Conservation (phyloP, 2,329 filamentous ascomycete genomes). For the Botrytis aclada region DNA sequence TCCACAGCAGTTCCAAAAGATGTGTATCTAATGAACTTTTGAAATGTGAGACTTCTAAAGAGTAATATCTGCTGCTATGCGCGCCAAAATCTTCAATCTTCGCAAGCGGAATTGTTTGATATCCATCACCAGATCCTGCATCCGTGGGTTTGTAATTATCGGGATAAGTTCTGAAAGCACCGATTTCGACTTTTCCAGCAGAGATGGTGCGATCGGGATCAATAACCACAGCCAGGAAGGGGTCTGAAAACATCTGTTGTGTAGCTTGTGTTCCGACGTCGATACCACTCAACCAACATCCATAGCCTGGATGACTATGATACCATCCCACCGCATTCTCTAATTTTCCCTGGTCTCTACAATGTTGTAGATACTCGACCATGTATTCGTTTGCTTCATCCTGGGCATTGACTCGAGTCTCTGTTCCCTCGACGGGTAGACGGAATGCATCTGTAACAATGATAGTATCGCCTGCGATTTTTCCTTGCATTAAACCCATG, state of each 20-base stretch:
- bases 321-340: conserved; percentile 99
- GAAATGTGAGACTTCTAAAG: conserved; percentile 87
- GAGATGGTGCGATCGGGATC: conserved; percentile 95
- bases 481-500: conserved; percentile 98
- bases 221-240: conserved; percentile 92
- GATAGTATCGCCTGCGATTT: conserved; percentile 79
- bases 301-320: conserved; percentile 95
- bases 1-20: conserved; percentile 87
- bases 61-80: conserved; percentile 86
- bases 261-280: conserved; percentile 85
- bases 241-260: conserved; percentile 83
- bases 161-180: conserved; percentile 90
- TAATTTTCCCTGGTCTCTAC: conserved; percentile 71
- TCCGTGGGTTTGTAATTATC: conserved; percentile 62
- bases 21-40: conserved; percentile 88
- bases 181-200: conserved; percentile 91
- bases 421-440: conserved; percentile 94
- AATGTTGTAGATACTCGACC: conserved; percentile 75
- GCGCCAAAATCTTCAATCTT: conserved; percentile 97
- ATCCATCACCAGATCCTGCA: conserved; percentile 52
- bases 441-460: conserved; percentile 93
- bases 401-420: conserved; percentile 95
- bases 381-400: conserved; percentile 97
- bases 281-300: conserved; percentile 96
- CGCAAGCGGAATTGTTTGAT: conserved; percentile 78